Conservation (phyloP, 148 eudicot species). For the Persicaria tinctoria region DNA sequence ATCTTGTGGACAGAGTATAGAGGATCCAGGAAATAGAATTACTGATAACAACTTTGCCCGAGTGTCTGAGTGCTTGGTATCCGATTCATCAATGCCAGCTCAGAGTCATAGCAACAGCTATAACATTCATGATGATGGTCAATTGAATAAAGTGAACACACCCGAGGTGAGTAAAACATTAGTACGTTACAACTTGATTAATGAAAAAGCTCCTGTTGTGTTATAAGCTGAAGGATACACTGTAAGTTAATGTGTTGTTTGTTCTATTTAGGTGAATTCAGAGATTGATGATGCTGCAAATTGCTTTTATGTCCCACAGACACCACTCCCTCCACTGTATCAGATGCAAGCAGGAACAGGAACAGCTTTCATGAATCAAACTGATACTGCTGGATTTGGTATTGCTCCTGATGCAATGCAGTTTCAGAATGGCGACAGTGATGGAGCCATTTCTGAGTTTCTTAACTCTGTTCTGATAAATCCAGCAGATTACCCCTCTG, state of each 20-base stretch:
- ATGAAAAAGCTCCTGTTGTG: background rate
- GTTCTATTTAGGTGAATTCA: conserved; percentile 44
- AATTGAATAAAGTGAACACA: conserved; percentile 20
- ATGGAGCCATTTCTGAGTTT: conserved; percentile 32
- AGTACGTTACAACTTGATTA: background rate
- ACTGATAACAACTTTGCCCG: conserved; percentile 21
- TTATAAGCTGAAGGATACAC: background rate
- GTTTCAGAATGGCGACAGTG: conserved; percentile 26
- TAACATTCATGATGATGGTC: conserved; percentile 24
- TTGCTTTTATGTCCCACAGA: conserved; percentile 22
- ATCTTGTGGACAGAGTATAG: conserved; percentile 19
- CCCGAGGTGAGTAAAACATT: conserved; percentile 34
- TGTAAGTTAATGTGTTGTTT: background rate
- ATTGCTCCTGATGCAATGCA: conserved; percentile 27
- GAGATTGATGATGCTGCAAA: conserved; percentile 31
- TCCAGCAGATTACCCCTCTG: conserved; percentile 23
- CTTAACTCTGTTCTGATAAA: conserved; percentile 32
- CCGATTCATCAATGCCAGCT: conserved; percentile 30
- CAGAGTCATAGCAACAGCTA: conserved; percentile 24
- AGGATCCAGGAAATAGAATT: conserved; percentile 21
- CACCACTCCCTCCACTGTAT: conserved; percentile 28
- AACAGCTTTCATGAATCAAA: conserved; percentile 20
- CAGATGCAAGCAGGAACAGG: conserved; percentile 35
- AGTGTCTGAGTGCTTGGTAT: conserved; percentile 23
- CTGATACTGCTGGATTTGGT: conserved; percentile 23